A percentile compares a stretch with the other conserved stretches of the same genome.
These are phyloP conservation scores for Ilyonectria destructans DNA, from an alignment of 2,329 filamentous ascomycete species.

Conservation along the genomic window DNA sequence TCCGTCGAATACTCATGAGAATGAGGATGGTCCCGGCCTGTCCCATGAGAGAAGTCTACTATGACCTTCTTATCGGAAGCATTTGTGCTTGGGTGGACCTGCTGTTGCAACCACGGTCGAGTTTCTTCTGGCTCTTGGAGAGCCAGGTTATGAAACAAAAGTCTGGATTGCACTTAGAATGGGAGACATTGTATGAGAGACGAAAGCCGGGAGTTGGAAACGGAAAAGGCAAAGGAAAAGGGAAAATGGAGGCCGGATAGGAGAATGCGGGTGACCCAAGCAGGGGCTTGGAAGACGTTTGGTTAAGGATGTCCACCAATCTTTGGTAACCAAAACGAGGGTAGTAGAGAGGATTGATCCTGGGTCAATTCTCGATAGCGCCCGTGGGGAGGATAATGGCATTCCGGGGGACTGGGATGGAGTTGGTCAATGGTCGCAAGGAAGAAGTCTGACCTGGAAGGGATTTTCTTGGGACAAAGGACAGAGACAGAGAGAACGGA, in stretches of 20 bases:
- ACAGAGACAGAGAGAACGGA: slow-evolving; percentile 17
- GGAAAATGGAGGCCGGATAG: slow-evolving; percentile 7
- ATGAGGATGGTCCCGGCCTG: background rate
- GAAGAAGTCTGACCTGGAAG: slow-evolving; percentile 9
- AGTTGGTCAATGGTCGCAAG: slow-evolving; percentile 20
- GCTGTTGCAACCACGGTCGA: background rate
- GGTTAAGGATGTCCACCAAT: background rate
- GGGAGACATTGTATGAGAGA: slow-evolving; percentile 8
- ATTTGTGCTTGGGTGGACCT: background rate
- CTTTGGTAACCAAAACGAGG: background rate
- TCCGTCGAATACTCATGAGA: slow-evolving; percentile 11
- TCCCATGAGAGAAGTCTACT: slow-evolving; percentile 2
- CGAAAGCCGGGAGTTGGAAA: slow-evolving; percentile 18
- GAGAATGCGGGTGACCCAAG: background rate
- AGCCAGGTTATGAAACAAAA: slow-evolving; percentile 6
- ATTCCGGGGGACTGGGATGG: slow-evolving; percentile 1
- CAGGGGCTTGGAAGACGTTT: background rate
- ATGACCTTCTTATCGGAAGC: background rate
- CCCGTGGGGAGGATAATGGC: slow-evolving; percentile 9
- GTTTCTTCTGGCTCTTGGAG: slow-evolving; percentile 13
- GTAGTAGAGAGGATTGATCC: background rate
- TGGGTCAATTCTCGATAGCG: background rate
- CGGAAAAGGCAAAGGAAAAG: slow-evolving; percentile 7
- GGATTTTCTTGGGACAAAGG: slow-evolving; percentile 25
- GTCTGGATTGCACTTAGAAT: slow-evolving; percentile 9